Evolutionary conservation across 495 filamentous ascomycete genomes (phyloP), one percentile per base, ranked within the genome.

Genomic region (Pyronema omphalodes): DNA sequence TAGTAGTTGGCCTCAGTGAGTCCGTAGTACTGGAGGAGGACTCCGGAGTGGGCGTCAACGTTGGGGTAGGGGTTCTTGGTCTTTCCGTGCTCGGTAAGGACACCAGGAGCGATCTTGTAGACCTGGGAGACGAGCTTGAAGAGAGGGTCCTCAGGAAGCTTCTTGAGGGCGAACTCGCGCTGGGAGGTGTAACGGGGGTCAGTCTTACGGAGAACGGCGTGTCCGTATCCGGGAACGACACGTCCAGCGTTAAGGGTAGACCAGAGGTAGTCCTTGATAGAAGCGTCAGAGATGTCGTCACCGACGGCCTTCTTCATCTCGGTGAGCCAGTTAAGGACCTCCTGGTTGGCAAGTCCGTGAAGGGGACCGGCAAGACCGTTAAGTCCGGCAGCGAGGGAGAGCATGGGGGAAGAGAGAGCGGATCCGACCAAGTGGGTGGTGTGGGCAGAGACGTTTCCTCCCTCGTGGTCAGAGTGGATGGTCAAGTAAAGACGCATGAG

Each of bases 121-220:
- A 96, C 89, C 74, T 95, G 88, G 78, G 81, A 86, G 73, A 98
- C 91, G 54, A 98, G 82, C 78, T 96, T 84, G 86, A 94, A 98
- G 39, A 33, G 44, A 39, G 15, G 39, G 35, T 40, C 50, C 68
- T 91, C 76, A 63, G 88, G 86, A 67, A 95, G 83, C 68, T 89
- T 80, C 73, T 80, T 82, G 61, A 85, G 84, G 52, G 91, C 91
- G 62, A 98, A 98, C 63, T 86, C 83, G 71, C 91, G 86, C 76
- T 96, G 91, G 57, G 89, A 91, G 65, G 84, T 81, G 79, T 96
- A 98, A 66, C 91, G 89, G 64, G 91, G 91, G 69, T 98, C 91
- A 54, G 91, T 96, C 85, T 96, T 94, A 74, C 91, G 88, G 61
- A 98, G 87, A 59, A 98, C 91, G 62, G 91, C 91, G 73, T 98